Evolutionary conservation across 805 yeast species (phyloP).

Genomic region (Aciculoconidium aculeatum): DNA sequence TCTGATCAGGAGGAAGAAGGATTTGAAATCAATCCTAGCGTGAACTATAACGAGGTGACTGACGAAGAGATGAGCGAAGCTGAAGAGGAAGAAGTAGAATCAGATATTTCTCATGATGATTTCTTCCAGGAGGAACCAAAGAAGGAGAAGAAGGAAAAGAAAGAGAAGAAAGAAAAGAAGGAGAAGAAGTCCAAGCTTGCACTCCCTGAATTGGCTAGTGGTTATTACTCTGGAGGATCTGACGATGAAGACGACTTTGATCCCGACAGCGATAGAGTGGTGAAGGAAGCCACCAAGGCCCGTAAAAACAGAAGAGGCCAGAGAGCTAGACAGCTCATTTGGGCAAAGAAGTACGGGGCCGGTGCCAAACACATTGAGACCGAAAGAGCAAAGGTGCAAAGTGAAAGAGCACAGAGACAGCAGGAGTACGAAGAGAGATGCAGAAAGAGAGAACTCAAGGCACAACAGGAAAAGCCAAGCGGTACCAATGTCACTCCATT

Average conservation of each 20-base stretch:
- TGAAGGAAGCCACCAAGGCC: constrained; percentile 46
- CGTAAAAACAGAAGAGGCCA: constrained; percentile 94
- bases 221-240: constrained; percentile 82
- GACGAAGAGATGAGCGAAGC: constrained; percentile 55
- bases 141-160: constrained; percentile 12
- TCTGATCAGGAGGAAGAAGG: constrained; percentile 36
- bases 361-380: constrained; percentile 78
- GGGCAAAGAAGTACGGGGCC: constrained; percentile 87
- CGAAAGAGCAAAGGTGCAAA: constrained; percentile 48
- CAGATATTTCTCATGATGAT: constrained; percentile 23
- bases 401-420: constrained; percentile 56
- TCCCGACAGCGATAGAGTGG: constrained; percentile 41
- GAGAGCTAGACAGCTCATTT: constrained; percentile 91
- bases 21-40: constrained; percentile 25
- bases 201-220: constrained; percentile 69
- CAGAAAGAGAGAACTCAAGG: constrained; percentile 57
- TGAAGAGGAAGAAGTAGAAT: constrained; percentile 15
- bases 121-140: constrained; percentile 26
- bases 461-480: constrained; percentile 29
- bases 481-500: constrained; percentile 37
- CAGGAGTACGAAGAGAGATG: constrained; percentile 68
- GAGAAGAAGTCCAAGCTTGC: constrained; percentile 23
- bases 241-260: constrained; percentile 50
- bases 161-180: constrained; percentile 16
- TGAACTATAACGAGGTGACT: constrained; percentile 55